Base-by-base conservation (phyloP, 1,139 yeast species). In the Diutina catenulata region DNA sequence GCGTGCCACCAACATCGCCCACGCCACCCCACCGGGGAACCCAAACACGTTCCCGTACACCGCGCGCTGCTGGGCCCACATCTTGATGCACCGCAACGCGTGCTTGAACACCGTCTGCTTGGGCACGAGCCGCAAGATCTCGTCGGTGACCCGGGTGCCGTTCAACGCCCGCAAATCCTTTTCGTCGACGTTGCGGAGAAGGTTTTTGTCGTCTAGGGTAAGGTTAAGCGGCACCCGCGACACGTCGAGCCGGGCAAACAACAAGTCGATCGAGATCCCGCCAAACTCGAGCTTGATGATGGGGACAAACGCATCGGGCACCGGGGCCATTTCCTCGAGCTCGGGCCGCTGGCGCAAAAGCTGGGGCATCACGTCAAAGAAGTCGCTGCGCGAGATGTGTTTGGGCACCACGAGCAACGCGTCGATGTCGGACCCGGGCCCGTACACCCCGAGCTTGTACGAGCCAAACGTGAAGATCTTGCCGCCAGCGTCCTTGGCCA, bases 1-100 rank as follows among this genome's bases (percentile, higher is more conserved):
- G 50, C 98, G 71, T 1, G 98, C 98, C 6, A 87, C 96, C 36
- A 91, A 59, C 97, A 91, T 91, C 1, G 98, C 99, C 98, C 98
- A 91, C 0, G 98, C 98, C 26, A 91, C 98, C 57, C 99, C 99
- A 49, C 99, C 99, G 1, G 98, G 98, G 58, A 91, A 91, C 0
- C 98, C 98, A 68, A 81, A 86, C 37, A 91, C 81, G 52, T 91
- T 91, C 4, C 84, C 97, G 57, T 91, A 91, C 14, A 91, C 74
- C 0, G 96, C 98, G 41, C 97, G 70, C 49, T 87, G 75, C 53
- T 87, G 93, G 0, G 99, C 98, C 98, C 99, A 91, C 53, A 91
- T 66, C 56, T 91, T 91, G 41, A 91, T 82, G 19, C 95, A 91
- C 45, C 99, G 64, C 42, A 91, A 64, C 1, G 97, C 95, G 50